Evolutionary conservation across 352 stramenopile genomes (phyloP).

Genomic region (Phytophthora hibernalis): DNA sequence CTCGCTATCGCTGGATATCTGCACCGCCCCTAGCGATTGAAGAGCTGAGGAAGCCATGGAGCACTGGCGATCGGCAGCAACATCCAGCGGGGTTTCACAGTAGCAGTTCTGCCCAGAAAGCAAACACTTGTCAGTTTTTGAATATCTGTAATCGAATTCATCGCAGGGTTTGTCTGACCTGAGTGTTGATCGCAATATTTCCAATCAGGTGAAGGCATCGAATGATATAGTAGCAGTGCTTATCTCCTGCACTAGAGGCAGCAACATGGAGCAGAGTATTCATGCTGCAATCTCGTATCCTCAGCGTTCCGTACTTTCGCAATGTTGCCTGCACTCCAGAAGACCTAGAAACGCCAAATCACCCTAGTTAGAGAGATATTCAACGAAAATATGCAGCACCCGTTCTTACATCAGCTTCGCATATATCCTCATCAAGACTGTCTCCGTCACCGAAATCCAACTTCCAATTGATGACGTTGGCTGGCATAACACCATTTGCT

Average conservation of each 20-base stretch:
- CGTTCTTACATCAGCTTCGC: constrained; percentile 47
- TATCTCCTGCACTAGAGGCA: constrained; percentile 43
- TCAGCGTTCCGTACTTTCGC: constrained; percentile 54
- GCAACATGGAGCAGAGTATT: constrained; percentile 65
- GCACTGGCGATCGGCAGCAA: constrained; percentile 40
- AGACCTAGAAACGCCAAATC: constrained; percentile 22
- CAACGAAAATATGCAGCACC: background rate
- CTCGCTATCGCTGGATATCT: constrained; percentile 44
- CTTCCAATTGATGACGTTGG: constrained; percentile 42
- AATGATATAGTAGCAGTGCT: constrained; percentile 58
- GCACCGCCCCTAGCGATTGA: constrained; percentile 43
- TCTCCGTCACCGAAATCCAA: constrained; percentile 53
- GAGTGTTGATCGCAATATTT: constrained; percentile 48
- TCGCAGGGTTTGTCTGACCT: constrained; percentile 31
- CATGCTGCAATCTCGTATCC: constrained; percentile 64
- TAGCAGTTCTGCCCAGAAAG: constrained; percentile 49
- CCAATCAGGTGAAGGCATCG: constrained; percentile 48
- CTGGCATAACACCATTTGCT: constrained; percentile 47
- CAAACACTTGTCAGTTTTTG: background rate
- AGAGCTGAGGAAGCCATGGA: constrained; percentile 36
- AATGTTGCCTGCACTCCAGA: constrained; percentile 41
- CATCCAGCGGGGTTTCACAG: constrained; percentile 47
- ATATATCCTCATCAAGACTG: constrained; percentile 57
- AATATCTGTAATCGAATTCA: background rate
- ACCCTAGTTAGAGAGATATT: background rate